phyloP scores from a whole-genome alignment of 2,329 filamentous ascomycete genomes.

The Neonectria punicea region DNA sequence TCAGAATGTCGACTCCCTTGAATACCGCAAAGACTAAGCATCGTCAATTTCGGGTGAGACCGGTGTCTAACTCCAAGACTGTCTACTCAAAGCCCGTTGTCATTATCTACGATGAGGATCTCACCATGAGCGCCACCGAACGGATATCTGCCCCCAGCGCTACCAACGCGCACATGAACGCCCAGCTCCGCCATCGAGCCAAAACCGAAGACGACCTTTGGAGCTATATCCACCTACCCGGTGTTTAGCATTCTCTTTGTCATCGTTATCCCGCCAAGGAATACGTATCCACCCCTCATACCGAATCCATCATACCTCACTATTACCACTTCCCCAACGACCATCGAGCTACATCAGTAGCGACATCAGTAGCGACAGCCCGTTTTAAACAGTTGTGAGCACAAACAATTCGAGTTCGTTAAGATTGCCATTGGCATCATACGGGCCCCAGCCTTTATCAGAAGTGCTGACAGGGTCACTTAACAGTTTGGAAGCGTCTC shows the following conservation, averaged over 20 bases:
- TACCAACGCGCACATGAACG: constrained; percentile 24
- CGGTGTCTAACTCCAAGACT: not conserved
- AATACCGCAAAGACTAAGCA: constrained; percentile 8
- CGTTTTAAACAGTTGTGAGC: constrained; percentile 6
- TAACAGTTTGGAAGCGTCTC: not conserved
- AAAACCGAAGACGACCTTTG: constrained; percentile 45
- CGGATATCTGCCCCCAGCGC: constrained; percentile 45
- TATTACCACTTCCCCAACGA: not conserved
- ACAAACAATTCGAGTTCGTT: not conserved
- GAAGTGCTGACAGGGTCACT: constrained; percentile 23
- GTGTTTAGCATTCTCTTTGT: constrained; percentile 40
- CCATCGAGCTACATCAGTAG: not conserved
- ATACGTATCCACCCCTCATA: not conserved
- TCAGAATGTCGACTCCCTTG: constrained; percentile 57
- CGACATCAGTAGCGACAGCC: not conserved
- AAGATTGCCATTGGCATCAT: constrained; percentile 11
- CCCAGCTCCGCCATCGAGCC: constrained; percentile 21
- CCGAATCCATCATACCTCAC: not conserved
- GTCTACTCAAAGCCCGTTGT: constrained; percentile 40
- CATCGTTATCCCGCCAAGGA: not conserved
- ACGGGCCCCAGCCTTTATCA: constrained; percentile 24
- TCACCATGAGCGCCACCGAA: constrained; percentile 44
- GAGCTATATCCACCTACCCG: constrained; percentile 51
- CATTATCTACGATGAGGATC: constrained; percentile 53
- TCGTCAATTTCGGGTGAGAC: not conserved